Evolutionary conservation across 441 rosid species (phyloP), one percentile per base, ranked within the genome.

Genomic region (Codiaeum variegatum): DNA sequence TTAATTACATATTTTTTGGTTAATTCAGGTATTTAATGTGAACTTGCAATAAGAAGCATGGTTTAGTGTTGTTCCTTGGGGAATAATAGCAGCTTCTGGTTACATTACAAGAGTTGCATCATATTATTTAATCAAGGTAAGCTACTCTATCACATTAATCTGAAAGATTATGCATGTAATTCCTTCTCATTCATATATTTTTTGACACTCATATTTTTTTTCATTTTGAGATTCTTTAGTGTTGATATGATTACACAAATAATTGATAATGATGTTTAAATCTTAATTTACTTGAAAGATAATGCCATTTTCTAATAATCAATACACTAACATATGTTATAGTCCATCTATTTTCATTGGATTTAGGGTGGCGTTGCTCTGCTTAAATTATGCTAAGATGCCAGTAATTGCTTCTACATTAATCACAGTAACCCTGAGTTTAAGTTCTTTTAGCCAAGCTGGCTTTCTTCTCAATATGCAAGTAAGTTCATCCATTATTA

Each of bases 51-150:
- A 93, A 76, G 99, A 98, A 2, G 98, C 97, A 49, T 91, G 98
- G 97, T 91, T 94, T 74, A 92, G 99, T 65, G 99, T 97, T 11
- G 87, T 93, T 72, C 99, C 99, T n/a, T 93, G 99, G 99, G 96
- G 88, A n/a, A 85, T 91, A 58, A 95, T 95, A 98, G 98, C 98
- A 1, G 40, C 87, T 55, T 91, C 85, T 13, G 98, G 98, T 40
- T 92, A 90, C 83, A 31, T 87, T 51, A 97, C 98, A 1, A 98
- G 98, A 1, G 74, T 83, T 13, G 52, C 78, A 36, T 92, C 99
- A 0, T 98, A 95, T 83, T 73, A 64, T 28, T 74, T 92, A 68
- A 90, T 91, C 73, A 85, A 83, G 78, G 77, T 88, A 9, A 98
- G 99, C 74, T 83, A 87, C 83, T 85, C 93, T 21, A 47, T 88